Conservation (phyloP, 2,329 filamentous ascomycete genomes). For the Leptoxyphium fumago region DNA sequence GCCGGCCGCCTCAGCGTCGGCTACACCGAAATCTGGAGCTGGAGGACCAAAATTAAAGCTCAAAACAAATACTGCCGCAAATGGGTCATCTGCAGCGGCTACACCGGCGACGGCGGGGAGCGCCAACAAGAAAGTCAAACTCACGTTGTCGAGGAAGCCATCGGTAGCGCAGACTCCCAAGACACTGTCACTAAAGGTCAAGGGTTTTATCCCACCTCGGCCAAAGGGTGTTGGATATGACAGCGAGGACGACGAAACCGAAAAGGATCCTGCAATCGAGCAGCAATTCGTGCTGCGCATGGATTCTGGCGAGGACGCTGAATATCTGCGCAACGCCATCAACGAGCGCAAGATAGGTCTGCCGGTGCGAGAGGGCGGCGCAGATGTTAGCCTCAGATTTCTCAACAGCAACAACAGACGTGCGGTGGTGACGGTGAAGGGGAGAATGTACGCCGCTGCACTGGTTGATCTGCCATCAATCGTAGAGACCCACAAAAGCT, state of each 20-base stretch:
- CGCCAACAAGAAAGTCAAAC: conserved; percentile 31
- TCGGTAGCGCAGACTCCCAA: conserved; percentile 12
- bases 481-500: conserved; percentile 83
- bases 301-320: conserved; percentile 69
- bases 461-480: conserved; percentile 77
- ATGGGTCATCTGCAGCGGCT: conserved; percentile 1
- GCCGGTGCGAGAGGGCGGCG: conserved; percentile 47
- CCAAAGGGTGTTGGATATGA: conserved; percentile 84
- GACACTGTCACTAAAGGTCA: conserved; percentile 10
- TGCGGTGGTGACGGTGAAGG: conserved; percentile 56
- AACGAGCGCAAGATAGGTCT: conserved; percentile 63
- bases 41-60: conserved; percentile 12
- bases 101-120: conserved; percentile 6
- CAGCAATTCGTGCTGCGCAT: conserved; percentile 83
- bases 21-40: conserved; percentile 3
- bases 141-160: conserved; percentile 34
- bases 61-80: background rate
- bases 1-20: conserved; percentile 7
- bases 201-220: conserved; percentile 51
- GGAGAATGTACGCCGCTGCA: conserved; percentile 58
- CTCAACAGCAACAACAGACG: conserved; percentile 58
- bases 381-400: conserved; percentile 69
- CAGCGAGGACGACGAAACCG: conserved; percentile 83
- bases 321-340: conserved; percentile 65
- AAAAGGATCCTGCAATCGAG: conserved; percentile 76